Base-by-base conservation (phyloP, 2,329 filamentous ascomycete species). In the Exophiala phaeomuriformis region DNA sequence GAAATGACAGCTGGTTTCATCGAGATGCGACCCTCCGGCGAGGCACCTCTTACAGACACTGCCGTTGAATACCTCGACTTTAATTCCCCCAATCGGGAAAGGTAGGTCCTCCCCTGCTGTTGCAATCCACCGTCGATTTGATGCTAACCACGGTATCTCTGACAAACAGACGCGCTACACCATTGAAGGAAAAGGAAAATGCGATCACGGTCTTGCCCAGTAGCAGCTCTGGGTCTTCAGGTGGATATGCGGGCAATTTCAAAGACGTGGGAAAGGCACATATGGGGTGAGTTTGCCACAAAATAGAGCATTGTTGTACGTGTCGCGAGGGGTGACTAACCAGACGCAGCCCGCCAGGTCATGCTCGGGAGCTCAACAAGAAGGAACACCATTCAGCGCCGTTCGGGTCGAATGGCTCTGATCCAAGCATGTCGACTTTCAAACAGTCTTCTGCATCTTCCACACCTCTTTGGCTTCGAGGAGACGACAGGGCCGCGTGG, bases 1-100 rank as follows among this genome's bases (percentile, higher is more conserved):
- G 52, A 54, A 5, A 59, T 61, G 52, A 42, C 51, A 27, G 36
- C 50, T 3, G 53, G 53, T 9, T 57, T 61, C 30, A 42, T 59
- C 12, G 43, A 55, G 6, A 31, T 55, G 10, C 48, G 45, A 35
- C 4, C 39, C 19, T 46, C 29, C 43, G 42, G 19, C 28, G 47
- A 44, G 39, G 32, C 30, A 9, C 9, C 32, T 10, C 30, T 9
- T 43, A 19, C 50, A 10, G 42, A 42, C 30, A 42, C 28, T 3
- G 27, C 49, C 27, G 35, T 36, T 12, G 43, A 48, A 9, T 48
- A 35, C 6, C 19, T 55, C 27, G 50, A 50, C 12, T 45, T 32
- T 37, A 48, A 50, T 27, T 10, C n/a, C 28, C 32, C 51, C 29
- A 47, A 39, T 3, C 9, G 40, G 5, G 50, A 55, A 47, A 51